Percentiles rank a stretch among this genome's conserved stretches.
Evolutionary conservation across 208 protist species (phyloP).

Genomic region (Crithidia fasciculata): DNA sequence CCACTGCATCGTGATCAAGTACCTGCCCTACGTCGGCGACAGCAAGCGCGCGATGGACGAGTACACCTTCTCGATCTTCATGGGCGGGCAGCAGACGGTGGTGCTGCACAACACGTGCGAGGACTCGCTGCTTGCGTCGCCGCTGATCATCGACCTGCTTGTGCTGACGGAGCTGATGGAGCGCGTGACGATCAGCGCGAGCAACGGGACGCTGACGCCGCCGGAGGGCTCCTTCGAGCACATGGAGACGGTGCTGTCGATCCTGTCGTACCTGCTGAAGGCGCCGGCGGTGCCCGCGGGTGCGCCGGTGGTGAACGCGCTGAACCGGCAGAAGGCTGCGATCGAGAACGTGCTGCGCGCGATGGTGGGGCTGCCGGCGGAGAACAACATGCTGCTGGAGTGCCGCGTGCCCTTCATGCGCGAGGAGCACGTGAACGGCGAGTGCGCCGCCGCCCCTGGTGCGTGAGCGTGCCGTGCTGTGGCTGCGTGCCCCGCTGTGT

Average conservation of each 20-base stretch:
- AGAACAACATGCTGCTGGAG: constrained; percentile 98
- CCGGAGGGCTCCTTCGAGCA: constrained; percentile 64
- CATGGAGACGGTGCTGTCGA: constrained; percentile 94
- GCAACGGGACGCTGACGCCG: constrained; percentile 19
- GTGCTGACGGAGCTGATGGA: constrained; percentile 96
- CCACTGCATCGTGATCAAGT: constrained; percentile 99
- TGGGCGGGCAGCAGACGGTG: constrained; percentile 96
- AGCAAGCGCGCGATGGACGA: constrained; percentile 99
- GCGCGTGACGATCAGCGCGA: constrained; percentile 78
- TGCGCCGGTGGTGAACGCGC: constrained; percentile 97
- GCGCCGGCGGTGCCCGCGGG: constrained; percentile 93
- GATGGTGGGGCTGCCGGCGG: constrained; percentile 93
- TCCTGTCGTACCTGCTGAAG: constrained; percentile 98
- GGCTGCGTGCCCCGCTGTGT: no score
- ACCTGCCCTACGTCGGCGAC: constrained; percentile 97
- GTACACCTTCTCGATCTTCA: constrained; percentile 98
- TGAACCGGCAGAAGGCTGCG: constrained; percentile 95
- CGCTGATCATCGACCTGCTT: constrained; percentile 98
- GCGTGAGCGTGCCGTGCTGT: background rate
- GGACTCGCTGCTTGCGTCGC: constrained; percentile 98
- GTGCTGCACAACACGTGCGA: constrained; percentile 98
- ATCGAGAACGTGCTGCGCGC: constrained; percentile 97
- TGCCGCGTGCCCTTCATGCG: constrained; percentile 81
- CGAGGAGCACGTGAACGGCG: constrained; percentile 33
- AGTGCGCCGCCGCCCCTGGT: constrained; percentile 1